These are phyloP conservation scores for Oryza nivara DNA, from an alignment of 176 grass and related monocot species.

Conservation along the genomic window DNA sequence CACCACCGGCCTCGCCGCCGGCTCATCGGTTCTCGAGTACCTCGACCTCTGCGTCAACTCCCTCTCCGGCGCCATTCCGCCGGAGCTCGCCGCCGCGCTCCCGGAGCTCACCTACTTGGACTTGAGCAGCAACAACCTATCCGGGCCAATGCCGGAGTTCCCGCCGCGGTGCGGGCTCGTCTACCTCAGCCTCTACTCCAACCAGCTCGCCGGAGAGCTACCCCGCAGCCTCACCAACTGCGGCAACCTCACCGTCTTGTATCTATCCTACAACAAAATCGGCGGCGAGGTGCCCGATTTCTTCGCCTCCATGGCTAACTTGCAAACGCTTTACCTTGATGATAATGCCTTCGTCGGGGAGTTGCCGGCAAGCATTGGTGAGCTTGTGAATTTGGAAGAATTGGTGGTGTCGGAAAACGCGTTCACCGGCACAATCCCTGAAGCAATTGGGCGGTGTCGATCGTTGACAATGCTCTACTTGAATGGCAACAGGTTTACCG, in stretches of 20 bases:
- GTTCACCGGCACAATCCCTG: slow-evolving; percentile 30
- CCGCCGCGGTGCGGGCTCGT: slow-evolving; percentile 31
- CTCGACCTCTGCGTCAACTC: slow-evolving; percentile 46
- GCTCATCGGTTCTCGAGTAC: slow-evolving; percentile 23
- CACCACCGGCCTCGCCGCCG: neutral
- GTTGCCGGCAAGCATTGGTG: slow-evolving; percentile 37
- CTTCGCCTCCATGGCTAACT: slow-evolving; percentile 33
- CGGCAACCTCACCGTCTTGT: slow-evolving; percentile 39
- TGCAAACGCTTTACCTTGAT: slow-evolving; percentile 41
- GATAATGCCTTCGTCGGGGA: slow-evolving; percentile 37
- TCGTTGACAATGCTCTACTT: slow-evolving; percentile 41
- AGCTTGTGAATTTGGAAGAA: slow-evolving; percentile 29
- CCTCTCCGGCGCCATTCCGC: slow-evolving; percentile 43
- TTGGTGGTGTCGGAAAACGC: slow-evolving; percentile 39
- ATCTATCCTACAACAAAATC: slow-evolving; percentile 35
- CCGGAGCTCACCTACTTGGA: slow-evolving; percentile 51
- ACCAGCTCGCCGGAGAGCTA: slow-evolving; percentile 44
- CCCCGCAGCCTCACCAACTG: slow-evolving; percentile 53
- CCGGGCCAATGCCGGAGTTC: slow-evolving; percentile 44
- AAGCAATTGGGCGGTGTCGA: slow-evolving; percentile 33
- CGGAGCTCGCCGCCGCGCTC: slow-evolving; percentile 24
- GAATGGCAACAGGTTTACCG: slow-evolving; percentile 43
- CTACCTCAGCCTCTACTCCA: slow-evolving; percentile 41
- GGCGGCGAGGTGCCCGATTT: slow-evolving; percentile 42
- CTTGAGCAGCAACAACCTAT: slow-evolving; percentile 47